Conservation (phyloP, 108 stramenopile genomes). For the Seminavis robusta region DNA sequence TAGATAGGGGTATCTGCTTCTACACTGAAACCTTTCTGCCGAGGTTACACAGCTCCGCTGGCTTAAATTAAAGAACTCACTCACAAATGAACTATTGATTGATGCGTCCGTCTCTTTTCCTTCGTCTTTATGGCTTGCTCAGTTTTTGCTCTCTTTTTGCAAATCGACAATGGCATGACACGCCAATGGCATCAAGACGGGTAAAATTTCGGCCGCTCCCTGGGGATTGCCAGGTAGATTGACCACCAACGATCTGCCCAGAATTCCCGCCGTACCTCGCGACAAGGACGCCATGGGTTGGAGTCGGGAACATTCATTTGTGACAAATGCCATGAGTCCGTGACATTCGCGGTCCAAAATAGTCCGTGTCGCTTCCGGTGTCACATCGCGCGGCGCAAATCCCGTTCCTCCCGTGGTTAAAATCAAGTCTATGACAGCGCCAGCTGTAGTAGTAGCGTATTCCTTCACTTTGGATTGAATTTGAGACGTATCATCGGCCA, state of each 20-base stretch:
- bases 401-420: constrained; percentile 93
- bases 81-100: too few species aligned
- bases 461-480: constrained; percentile 44
- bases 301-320: constrained; percentile 40
- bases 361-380: constrained; percentile 82
- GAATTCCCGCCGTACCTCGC: constrained; percentile 70
- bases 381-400: constrained; percentile 81
- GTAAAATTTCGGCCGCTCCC: constrained; percentile 61
- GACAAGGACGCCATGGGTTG: constrained; percentile 81
- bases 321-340: constrained; percentile 75
- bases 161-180: constrained; percentile 66
- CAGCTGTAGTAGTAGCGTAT: constrained; percentile 40
- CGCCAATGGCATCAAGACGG: constrained; percentile 64
- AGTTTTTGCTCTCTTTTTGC: neutral
- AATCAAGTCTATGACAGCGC: constrained; percentile 53
- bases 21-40: too few species aligned
- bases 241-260: constrained; percentile 47
- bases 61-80: too few species aligned
- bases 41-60: too few species aligned
- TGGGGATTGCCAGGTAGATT: constrained; percentile 83
- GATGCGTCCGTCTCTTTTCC: too few species aligned
- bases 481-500: constrained; percentile 71
- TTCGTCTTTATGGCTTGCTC: too few species aligned
- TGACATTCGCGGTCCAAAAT: constrained; percentile 61
- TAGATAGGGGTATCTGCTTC: too few species aligned